phyloP scores from a whole-genome alignment of 2,329 filamentous ascomycete genomes.

The Meredithiella fracta region DNA sequence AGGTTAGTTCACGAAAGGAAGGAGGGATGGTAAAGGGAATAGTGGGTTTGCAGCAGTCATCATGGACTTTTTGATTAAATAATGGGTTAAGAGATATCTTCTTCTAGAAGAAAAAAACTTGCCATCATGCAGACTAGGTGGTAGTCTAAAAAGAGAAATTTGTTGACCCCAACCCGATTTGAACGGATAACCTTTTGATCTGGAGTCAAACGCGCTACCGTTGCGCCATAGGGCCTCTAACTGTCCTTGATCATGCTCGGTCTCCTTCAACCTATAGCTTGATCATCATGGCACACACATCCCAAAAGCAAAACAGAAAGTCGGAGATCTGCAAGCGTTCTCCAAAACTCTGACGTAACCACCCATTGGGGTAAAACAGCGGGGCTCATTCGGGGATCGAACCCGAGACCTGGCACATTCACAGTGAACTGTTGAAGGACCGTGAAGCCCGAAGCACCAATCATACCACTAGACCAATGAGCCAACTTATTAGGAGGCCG shows the following conservation, averaged over 20 bases:
- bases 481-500: not conserved
- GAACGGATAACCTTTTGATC: conserved; percentile 13
- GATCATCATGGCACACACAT: too few relatives aligned
- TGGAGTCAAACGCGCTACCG: conserved; percentile 13
- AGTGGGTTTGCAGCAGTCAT: too few relatives aligned
- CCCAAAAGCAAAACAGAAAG: not conserved
- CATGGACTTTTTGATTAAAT: too few relatives aligned
- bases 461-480: conserved; percentile 17
- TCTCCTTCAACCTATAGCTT: too few relatives aligned
- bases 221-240: conserved; percentile 11
- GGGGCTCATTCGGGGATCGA: conserved; percentile 12
- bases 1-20: conserved; percentile 54
- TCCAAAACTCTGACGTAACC: too few relatives aligned
- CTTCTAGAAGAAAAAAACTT: too few relatives aligned
- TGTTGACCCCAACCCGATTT: conserved; percentile 14
- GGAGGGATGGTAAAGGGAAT: too few relatives aligned
- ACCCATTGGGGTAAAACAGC: not conserved
- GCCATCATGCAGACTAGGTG: not conserved
- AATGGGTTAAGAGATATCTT: too few relatives aligned
- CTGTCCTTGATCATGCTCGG: not conserved
- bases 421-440: conserved; percentile 11
- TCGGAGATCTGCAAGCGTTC: too few relatives aligned
- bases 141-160: not conserved
- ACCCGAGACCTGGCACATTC: conserved; percentile 12
- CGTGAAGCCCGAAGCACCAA: conserved; percentile 13